Percentiles rank a stretch among this genome's conserved stretches.
Conservation (phyloP, 371 early-diverging fungal genomes). For the Haplosporangium sp. region DNA sequence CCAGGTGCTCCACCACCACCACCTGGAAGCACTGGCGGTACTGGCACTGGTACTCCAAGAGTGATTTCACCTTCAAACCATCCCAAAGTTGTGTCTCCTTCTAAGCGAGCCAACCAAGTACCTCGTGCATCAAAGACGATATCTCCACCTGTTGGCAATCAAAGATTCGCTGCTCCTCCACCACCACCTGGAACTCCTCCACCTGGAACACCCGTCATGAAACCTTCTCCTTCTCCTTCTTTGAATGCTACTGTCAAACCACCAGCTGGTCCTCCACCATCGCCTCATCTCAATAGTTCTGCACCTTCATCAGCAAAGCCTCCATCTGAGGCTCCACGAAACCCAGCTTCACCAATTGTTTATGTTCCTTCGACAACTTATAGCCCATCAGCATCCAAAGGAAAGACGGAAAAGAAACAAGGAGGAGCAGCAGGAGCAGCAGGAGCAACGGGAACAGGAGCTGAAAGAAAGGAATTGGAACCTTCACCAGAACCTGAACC, state of each 20-base stretch:
- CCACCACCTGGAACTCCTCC: slow-evolving; percentile 29
- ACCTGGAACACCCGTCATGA: slow-evolving; percentile 22
- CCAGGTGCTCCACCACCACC: too few species aligned
- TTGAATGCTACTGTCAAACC: slow-evolving; percentile 27
- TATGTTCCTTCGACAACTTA: slow-evolving; percentile 43
- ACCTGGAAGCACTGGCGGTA: too few species aligned
- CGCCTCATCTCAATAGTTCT: slow-evolving; percentile 7
- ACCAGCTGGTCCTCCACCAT: slow-evolving; percentile 34
- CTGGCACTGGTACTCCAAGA: too few species aligned
- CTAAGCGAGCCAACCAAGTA: too few species aligned
- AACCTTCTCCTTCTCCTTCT: slow-evolving; percentile 25
- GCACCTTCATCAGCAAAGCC: background rate
- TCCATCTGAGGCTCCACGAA: slow-evolving; percentile 15
- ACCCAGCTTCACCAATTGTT: slow-evolving; percentile 29
- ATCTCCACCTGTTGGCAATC: too few species aligned
- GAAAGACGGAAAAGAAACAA: slow-evolving; percentile 23
- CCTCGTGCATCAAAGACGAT: too few species aligned
- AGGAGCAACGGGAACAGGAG: too few species aligned
- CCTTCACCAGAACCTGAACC: slow-evolving; percentile 14
- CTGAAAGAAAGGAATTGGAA: slow-evolving; percentile 12
- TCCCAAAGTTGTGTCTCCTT: too few species aligned
- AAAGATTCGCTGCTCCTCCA: too few species aligned
- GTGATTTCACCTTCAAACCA: too few species aligned
- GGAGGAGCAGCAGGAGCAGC: background rate
- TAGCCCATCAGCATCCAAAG: slow-evolving; percentile 17